A percentile compares a stretch with the other conserved stretches of the same genome.
Evolutionary conservation across 768 basidiomycete genomes (phyloP).

Genomic region (Lyophyllum decastes): DNA sequence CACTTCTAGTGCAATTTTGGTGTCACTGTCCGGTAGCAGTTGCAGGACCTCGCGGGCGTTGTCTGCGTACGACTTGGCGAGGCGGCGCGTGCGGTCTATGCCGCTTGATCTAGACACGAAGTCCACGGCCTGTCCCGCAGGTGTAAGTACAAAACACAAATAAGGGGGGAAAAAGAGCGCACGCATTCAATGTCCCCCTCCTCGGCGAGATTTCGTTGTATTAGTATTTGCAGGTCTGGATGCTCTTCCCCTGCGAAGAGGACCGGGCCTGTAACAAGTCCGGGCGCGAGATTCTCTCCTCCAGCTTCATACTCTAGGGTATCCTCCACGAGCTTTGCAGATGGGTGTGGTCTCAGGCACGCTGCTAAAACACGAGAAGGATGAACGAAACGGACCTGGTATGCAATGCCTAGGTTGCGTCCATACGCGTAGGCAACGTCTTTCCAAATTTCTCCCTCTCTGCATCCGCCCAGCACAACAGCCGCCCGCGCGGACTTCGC

Average conservation of each 20-base stretch:
- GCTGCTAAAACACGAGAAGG: conserved; percentile 1
- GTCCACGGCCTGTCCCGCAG: conserved; percentile 55
- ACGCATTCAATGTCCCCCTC: conserved; percentile 84
- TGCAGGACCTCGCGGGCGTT: conserved; percentile 72
- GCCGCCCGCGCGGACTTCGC: conserved; percentile 85
- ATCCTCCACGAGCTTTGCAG: conserved; percentile 78
- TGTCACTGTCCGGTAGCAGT: conserved; percentile 79
- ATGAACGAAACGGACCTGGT: conserved; percentile 26
- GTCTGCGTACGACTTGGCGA: conserved; percentile 75
- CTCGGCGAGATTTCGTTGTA: conserved; percentile 73
- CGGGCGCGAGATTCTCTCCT: conserved; percentile 25
- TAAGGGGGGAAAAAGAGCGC: conserved; percentile 24
- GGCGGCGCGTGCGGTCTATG: conserved; percentile 72
- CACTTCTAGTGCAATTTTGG: conserved; percentile 71
- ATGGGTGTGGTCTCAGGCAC: neutral
- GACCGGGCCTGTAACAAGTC: conserved; percentile 74
- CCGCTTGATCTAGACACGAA: conserved; percentile 72
- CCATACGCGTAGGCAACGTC: conserved; percentile 92
- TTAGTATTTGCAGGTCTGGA: conserved; percentile 73
- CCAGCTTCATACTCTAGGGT: conserved; percentile 69
- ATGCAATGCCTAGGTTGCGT: conserved; percentile 86
- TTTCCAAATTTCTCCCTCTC: conserved; percentile 73
- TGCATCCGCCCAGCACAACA: conserved; percentile 83
- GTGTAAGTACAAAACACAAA: neutral
- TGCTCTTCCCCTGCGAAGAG: conserved; percentile 88